Base-by-base conservation (phyloP, 495 filamentous ascomycete species). In the Neurospora discreta region DNA sequence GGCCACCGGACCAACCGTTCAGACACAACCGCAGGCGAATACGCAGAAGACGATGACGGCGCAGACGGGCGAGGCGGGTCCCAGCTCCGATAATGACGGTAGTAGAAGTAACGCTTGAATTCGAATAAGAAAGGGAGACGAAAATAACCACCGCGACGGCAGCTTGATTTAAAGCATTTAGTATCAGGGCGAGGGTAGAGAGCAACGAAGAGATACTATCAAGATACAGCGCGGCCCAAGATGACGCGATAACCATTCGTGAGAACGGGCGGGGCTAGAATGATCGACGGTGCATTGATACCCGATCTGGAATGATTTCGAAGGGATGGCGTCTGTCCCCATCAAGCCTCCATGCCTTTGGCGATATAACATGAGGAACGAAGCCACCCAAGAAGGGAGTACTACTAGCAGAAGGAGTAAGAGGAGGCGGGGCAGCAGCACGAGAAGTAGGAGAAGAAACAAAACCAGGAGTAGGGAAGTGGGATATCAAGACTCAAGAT, bases 51-150 rank as follows among this genome's bases (percentile, higher is more conserved):
- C 84, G 44, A 82, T 85, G 82, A 82, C 81, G 71, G 76, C 79
- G 71, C 76, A 83, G 71, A 79, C 85, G 39, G 75, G 70, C 52
- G 90, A 90, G 78, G 92, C 90, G 38, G 88, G 80, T 72, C 92
- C 91, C 75, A 88, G 87, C 36, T 90, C 90, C 7, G 90, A 92
- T 68, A 82, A 87, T 70, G 87, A 87, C 69, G 82, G 81, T 43
- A 81, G 82, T 40, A 82, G 77, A 72, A 74, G 71, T 13, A 76
- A 77, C 52, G 68, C 20, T 18, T 46, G 9, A 72, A 46, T 3
- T 9, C 3, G 2, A 60, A 30, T 33, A 40, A 36, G 65, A 5
- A 30, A n/a, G n/a, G n/a, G n/a, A n/a, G n/a, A 43, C 33, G 9
- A 6, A 18, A 33, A 60, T 15, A 26, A 10, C 5, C 18, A 33